phyloP scores from a whole-genome alignment of 441 rosid genomes.

The Gossypium trilobum region DNA sequence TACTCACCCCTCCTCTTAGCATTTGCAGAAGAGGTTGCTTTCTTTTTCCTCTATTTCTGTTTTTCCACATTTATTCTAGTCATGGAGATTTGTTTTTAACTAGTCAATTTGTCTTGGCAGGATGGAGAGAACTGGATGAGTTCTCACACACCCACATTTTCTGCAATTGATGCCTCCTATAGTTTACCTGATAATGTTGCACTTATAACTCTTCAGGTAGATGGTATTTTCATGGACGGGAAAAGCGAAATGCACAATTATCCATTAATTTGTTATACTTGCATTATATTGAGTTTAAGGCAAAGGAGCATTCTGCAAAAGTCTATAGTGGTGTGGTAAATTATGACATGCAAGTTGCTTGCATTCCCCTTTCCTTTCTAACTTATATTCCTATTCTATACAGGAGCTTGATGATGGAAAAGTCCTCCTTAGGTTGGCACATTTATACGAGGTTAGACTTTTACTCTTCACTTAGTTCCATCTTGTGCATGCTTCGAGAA shows the following conservation, averaged over 20 bases:
- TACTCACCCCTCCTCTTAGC: constrained; percentile 65
- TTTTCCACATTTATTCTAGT: constrained; percentile 19
- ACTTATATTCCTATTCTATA: background rate
- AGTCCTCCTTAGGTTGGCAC: constrained; percentile 61
- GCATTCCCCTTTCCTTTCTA: constrained; percentile 6
- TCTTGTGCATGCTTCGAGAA: constrained; percentile 1
- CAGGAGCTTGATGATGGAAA: constrained; percentile 57
- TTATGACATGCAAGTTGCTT: constrained; percentile 8
- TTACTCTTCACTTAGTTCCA: constrained; percentile 7
- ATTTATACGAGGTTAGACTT: constrained; percentile 47
- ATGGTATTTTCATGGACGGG: constrained; percentile 21
- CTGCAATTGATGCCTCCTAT: constrained; percentile 51
- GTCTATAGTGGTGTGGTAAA: background rate
- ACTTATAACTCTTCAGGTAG: constrained; percentile 56
- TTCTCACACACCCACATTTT: constrained; percentile 39
- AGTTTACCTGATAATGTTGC: constrained; percentile 51
- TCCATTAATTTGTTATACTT: background rate
- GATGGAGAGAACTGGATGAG: constrained; percentile 46
- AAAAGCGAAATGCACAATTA: constrained; percentile 25
- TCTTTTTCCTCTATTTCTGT: background rate
- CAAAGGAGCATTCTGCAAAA: background rate
- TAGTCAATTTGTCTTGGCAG: constrained; percentile 23
- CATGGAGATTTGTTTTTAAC: constrained; percentile 9
- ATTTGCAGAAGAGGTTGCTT: constrained; percentile 53
- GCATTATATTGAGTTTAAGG: constrained; percentile 1